Conservation (phyloP, 805 yeast species). For the Tetrapisispora fleetii region DNA sequence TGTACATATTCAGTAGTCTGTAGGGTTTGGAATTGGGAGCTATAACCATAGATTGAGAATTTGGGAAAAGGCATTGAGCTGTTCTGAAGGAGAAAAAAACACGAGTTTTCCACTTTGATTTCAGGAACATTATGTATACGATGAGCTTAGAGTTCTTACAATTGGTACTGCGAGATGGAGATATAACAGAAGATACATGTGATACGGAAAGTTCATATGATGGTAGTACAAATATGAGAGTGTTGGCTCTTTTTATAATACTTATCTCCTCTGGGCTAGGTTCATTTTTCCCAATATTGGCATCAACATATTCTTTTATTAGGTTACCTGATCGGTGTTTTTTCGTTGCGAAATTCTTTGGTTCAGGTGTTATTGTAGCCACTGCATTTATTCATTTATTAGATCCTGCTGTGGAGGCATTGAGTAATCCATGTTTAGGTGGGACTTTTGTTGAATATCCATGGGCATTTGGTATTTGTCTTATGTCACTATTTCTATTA, state of each 20-base stretch:
- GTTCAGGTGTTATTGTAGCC: constrained; percentile 76
- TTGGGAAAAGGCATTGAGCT: not conserved
- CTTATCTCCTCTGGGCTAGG: constrained; percentile 48
- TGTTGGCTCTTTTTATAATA: constrained; percentile 53
- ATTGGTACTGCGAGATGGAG: not conserved
- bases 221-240: constrained; percentile 35
- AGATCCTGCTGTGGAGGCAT: constrained; percentile 55
- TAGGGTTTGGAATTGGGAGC: no score
- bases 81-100: not conserved
- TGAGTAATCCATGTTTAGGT: constrained; percentile 49
- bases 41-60: no score
- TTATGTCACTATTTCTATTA: constrained; percentile 37
- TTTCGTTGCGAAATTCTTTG: constrained; percentile 64
- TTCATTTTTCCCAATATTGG: constrained; percentile 50
- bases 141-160: not conserved
- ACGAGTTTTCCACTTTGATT: no score
- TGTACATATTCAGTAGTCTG: no score
- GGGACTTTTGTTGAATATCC: constrained; percentile 46
- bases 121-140: not conserved
- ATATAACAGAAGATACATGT: constrained; percentile 23
- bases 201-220: constrained; percentile 34
- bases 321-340: constrained; percentile 53
- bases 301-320: constrained; percentile 49
- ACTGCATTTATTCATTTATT: constrained; percentile 72
- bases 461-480: constrained; percentile 47